Evolutionary conservation across 2,329 filamentous ascomycete species (phyloP), one percentile per base, ranked within the genome.

Genomic region (Hymenoscyphus repandus): DNA sequence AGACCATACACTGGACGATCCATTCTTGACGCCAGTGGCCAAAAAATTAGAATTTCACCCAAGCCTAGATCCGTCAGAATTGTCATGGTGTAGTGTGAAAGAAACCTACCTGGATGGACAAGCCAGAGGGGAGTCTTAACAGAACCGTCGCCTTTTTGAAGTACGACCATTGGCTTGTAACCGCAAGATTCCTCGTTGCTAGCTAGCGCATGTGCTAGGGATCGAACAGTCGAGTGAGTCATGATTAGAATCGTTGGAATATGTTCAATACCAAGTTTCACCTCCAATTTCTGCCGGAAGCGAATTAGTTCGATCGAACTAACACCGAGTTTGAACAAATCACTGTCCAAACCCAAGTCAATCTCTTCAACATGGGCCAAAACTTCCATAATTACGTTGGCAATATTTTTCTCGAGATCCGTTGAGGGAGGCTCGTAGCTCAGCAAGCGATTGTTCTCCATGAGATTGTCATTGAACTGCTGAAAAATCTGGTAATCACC

Each of bases 1-100:
- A 74, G 56, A 1, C 73, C 74, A 56, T 75, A 74, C 17, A 80
- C 53, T 0, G 74, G 72, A 6, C 77, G 64, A 51, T 72, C 66
- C 22, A 78, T 41, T 48, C 73, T 63, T 34, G 66, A 53, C 10
- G 69, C 64, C 66, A 74, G 61, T 1, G 59, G 59, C 10, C 73
- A 51, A 51, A 73, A 74, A 6, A 73, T 64, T 5, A 74, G 64
- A 0, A 73, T 60, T 41, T 74, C 71, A n/a, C 70, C 71, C 0
- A 69, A n/a, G n/a, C n/a, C n/a, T n/a, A n/a, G n/a, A n/a, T n/a
- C n/a, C n/a, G n/a, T n/a, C n/a, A n/a, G n/a, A n/a, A n/a, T n/a
- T n/a, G n/a, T n/a, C n/a, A n/a, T n/a, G n/a, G n/a, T n/a, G n/a
- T n/a, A n/a, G n/a, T n/a, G n/a, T n/a, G n/a, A n/a, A n/a, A n/a